A percentile compares a stretch with the other conserved stretches of the same genome.
Conservation (phyloP, 73 alveolate genomes). For the Effrenium voratum region DNA sequence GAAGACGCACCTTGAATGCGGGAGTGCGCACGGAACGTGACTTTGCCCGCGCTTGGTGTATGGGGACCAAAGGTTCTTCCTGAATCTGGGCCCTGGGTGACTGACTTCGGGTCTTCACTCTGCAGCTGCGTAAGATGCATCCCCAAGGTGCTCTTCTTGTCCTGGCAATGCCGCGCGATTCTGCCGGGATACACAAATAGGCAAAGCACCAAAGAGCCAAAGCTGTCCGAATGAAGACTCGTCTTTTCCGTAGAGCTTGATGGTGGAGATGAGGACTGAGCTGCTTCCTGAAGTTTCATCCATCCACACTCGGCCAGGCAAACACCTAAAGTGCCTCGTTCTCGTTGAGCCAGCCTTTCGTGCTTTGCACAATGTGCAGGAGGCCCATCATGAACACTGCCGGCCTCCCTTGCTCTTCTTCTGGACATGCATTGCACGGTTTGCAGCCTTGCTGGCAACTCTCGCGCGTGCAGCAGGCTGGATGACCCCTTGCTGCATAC, state of each 20-base stretch:
- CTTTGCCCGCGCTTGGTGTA: background rate
- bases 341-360: slow-evolving; percentile 67
- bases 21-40: background rate
- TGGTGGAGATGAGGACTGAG: slow-evolving; percentile 87
- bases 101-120: slow-evolving; percentile 68
- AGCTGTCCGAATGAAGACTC: slow-evolving; percentile 31
- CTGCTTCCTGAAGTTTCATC: slow-evolving; percentile 45
- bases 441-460: too few relatives aligned
- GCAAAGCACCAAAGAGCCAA: background rate
- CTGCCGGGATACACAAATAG: background rate
- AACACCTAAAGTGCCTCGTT: background rate
- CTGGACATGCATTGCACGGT: slow-evolving; percentile 57
- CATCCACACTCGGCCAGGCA: background rate
- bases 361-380: background rate
- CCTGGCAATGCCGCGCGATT: background rate
- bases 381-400: background rate
- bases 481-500: too few relatives aligned
- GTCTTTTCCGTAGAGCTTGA: slow-evolving; percentile 58
- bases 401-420: slow-evolving; percentile 33
- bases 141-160: slow-evolving; percentile 85
- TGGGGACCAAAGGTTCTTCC: background rate
- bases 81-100: background rate
- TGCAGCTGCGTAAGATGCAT: slow-evolving; percentile 91
- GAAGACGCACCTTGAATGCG: slow-evolving; percentile 65
- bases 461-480: too few relatives aligned